Conservation (phyloP, 352 stramenopile genomes). For the Phytopythium chamaehyphon region DNA sequence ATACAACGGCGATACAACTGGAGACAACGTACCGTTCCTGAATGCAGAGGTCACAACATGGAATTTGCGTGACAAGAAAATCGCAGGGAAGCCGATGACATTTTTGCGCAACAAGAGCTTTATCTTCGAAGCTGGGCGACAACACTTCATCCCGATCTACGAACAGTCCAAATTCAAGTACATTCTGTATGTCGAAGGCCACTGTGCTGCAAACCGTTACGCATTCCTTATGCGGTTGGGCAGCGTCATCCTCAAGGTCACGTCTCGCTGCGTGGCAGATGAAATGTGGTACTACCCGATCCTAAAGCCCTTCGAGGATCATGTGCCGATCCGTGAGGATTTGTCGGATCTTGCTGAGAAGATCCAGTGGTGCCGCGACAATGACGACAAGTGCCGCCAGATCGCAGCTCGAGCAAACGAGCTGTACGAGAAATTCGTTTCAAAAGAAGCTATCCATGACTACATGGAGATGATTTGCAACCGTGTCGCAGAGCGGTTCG, state of each 20-base stretch:
- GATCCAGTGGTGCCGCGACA: slow-evolving; percentile 96
- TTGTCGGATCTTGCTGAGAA: slow-evolving; percentile 97
- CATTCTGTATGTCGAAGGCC: slow-evolving; percentile 96
- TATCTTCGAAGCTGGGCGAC: slow-evolving; percentile 88
- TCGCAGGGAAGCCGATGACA: slow-evolving; percentile 91
- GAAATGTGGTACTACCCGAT: slow-evolving; percentile 98
- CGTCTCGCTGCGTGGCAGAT: slow-evolving; percentile 92
- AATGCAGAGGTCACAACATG: slow-evolving; percentile 96
- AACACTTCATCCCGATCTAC: slow-evolving; percentile 98
- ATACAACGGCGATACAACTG: slow-evolving; percentile 71
- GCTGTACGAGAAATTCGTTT: slow-evolving; percentile 93
- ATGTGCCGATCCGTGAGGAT: slow-evolving; percentile 96
- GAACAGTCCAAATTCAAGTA: slow-evolving; percentile 98
- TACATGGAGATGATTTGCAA: slow-evolving; percentile 97
- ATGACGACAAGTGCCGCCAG: slow-evolving; percentile 95
- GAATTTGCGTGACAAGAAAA: slow-evolving; percentile 97
- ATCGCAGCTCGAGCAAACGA: slow-evolving; percentile 94
- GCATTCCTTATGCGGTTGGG: slow-evolving; percentile 98
- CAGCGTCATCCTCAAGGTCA: slow-evolving; percentile 97
- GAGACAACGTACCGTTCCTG: slow-evolving; percentile 86
- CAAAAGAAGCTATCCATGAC: slow-evolving; percentile 92
- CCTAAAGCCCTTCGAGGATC: slow-evolving; percentile 95
- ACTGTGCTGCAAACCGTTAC: slow-evolving; percentile 98
- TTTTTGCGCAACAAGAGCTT: slow-evolving; percentile 84
- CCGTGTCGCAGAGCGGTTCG: slow-evolving; percentile 88